Percentiles rank a stretch among this genome's conserved stretches.
Conservation (phyloP, 495 filamentous ascomycete genomes). For the Xylaria castorea region DNA sequence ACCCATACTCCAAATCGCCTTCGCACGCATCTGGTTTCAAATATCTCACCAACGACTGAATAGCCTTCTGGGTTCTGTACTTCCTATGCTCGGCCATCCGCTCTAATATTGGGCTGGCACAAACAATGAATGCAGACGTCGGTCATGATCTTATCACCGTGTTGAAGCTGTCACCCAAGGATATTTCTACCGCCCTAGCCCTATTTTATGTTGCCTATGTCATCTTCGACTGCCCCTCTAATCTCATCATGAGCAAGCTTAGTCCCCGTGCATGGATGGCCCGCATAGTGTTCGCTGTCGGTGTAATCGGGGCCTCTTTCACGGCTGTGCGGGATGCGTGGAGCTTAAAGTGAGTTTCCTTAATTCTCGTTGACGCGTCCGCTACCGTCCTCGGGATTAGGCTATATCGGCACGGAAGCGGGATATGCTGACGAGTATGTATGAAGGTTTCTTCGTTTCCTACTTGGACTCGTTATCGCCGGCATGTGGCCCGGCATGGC, state of each 20-base stretch:
- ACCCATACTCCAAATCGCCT: slow-evolving; percentile 4
- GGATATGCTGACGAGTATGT: neutral
- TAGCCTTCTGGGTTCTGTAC: slow-evolving; percentile 90
- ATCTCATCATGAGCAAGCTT: slow-evolving; percentile 84
- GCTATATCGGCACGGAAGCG: neutral
- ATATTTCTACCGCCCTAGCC: slow-evolving; percentile 82
- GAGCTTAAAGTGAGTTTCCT: slow-evolving; percentile 76
- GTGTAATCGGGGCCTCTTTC: slow-evolving; percentile 82
- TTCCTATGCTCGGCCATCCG: slow-evolving; percentile 91
- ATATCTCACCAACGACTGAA: slow-evolving; percentile 26
- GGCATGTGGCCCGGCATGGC: slow-evolving; percentile 97
- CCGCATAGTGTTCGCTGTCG: slow-evolving; percentile 86
- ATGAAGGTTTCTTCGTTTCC: slow-evolving; percentile 74
- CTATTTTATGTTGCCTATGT: slow-evolving; percentile 94
- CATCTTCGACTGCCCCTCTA: slow-evolving; percentile 86
- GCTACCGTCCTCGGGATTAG: neutral
- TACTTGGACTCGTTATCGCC: slow-evolving; percentile 86
- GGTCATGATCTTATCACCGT: slow-evolving; percentile 73
- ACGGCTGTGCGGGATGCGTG: slow-evolving; percentile 79
- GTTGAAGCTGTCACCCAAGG: slow-evolving; percentile 69
- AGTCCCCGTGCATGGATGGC: slow-evolving; percentile 93
- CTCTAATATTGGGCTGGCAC: slow-evolving; percentile 86
- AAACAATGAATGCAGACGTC: slow-evolving; percentile 80
- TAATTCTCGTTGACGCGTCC: neutral
- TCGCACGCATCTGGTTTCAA: neutral